Base-by-base conservation (phyloP, 371 early-diverging fungal species). In the Rhizopus arrhizus region DNA sequence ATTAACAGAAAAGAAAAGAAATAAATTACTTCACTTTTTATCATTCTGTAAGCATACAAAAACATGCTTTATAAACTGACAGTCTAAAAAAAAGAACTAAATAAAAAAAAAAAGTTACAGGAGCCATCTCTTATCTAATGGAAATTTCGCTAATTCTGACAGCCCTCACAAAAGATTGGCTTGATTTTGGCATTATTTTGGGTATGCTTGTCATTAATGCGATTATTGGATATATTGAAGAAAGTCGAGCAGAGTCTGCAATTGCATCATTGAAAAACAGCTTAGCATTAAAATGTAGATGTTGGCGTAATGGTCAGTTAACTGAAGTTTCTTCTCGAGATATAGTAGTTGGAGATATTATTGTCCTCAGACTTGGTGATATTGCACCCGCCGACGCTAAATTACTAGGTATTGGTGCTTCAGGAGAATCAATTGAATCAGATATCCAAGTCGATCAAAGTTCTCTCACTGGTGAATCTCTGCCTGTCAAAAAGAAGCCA, bases 351-450 rank as follows among this genome's bases (percentile, higher is more conserved):
- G 96, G 96, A 40, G 96, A 98, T 65, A 73, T 96, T 31, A 85
- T 98, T 59, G 88, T 90, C 3, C 80, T 96, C 4, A 87, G 93
- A 45, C 71, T 95, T 35, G 98, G 98, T 52, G 96, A 96, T 69
- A 95, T 95, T 64, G 80, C 96, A 34, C 95, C 96, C 34, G 98
- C 97, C 11, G 98, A 97, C 66, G 88, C 81, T n/a, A 85, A 89
- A 22, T 69, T 95, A 36, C 76, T 96, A 53, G 95, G 96, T 3
- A 75, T 94, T 42, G 92, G 87, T 53, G 89, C 88, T 58, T 84
- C 87, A 13, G 95, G 94, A 5, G 91, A 89, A 59, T 77, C 81
- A 0, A 84, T 88, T 28, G 88, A 89, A 11, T 82, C 83, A 40
- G 85, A 87, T 22, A 79, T 96, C 36, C 85, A 90, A 63, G 85